Evolutionary conservation across 2,329 filamentous ascomycete genomes (phyloP).

Genomic region (Arthrobotrys entomopaga): DNA sequence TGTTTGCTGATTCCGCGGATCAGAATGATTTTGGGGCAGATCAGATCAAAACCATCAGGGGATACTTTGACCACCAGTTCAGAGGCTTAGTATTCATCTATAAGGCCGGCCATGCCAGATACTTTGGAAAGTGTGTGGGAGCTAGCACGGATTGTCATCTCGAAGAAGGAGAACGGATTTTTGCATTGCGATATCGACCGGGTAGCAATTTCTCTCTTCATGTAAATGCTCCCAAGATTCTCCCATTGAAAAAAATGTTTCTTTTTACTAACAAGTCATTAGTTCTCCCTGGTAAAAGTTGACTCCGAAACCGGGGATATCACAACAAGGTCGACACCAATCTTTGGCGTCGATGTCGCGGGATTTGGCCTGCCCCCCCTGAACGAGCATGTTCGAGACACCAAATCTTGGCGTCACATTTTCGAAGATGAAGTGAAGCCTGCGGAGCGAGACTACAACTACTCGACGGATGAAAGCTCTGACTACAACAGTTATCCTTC

Average conservation of each 20-base stretch:
- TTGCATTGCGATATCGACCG: constrained; percentile 46
- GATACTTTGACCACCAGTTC: constrained; percentile 51
- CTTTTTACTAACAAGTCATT: constrained; percentile 1
- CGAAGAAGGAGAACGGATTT: constrained; percentile 36
- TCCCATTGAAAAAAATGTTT: too few relatives aligned
- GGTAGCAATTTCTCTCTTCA: constrained; percentile 47
- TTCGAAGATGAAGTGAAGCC: constrained; percentile 49
- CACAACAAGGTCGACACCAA: constrained; percentile 37
- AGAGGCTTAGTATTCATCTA: constrained; percentile 42
- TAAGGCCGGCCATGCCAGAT: constrained; percentile 35
- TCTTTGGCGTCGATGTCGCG: constrained; percentile 43
- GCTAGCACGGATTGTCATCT: constrained; percentile 36
- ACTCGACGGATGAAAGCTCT: constrained; percentile 49
- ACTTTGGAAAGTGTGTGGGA: constrained; percentile 49
- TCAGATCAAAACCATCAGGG: constrained; percentile 41
- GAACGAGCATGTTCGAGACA: constrained; percentile 37
- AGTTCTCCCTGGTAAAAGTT: constrained; percentile 39
- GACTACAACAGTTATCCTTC: constrained; percentile 45
- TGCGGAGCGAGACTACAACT: constrained; percentile 38
- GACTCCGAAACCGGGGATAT: constrained; percentile 38
- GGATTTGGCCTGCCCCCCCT: constrained; percentile 49
- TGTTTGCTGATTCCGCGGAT: constrained; percentile 45
- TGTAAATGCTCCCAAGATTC: constrained; percentile 9
- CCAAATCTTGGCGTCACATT: constrained; percentile 44
- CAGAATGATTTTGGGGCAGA: constrained; percentile 44